Evolutionary conservation across 345 rosid species (phyloP).

Genomic region (Limnanthes douglasii): DNA sequence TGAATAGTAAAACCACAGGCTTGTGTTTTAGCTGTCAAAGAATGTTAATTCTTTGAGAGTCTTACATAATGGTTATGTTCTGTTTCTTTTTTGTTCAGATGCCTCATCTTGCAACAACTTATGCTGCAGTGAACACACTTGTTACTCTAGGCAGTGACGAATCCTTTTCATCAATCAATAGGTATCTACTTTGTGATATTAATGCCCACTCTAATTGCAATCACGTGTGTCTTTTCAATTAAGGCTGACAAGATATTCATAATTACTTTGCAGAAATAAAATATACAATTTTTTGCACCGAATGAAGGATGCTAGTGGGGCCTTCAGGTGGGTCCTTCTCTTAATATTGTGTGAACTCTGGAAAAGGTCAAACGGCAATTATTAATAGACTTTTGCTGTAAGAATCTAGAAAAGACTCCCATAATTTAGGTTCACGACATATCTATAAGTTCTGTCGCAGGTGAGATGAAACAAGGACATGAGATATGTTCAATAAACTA

Average conservation of each 20-base stretch:
- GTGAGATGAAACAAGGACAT: no score
- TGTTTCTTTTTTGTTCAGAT: slow-evolving; percentile 36
- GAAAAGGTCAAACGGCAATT: no score
- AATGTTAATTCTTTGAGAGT: no score
- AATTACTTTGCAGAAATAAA: slow-evolving; percentile 37
- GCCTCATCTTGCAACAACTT: slow-evolving; percentile 96
- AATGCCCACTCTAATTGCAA: background rate
- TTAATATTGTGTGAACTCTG: background rate
- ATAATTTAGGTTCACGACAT: no score
- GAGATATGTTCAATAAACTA: no score
- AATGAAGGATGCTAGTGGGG: slow-evolving; percentile 75
- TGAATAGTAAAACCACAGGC: no score
- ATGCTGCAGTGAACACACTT: slow-evolving; percentile 87
- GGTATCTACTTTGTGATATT: slow-evolving; percentile 20
- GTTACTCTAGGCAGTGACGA: slow-evolving; percentile 71
- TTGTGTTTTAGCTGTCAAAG: no score
- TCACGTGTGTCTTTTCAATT: slow-evolving; percentile 5
- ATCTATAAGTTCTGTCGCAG: no score
- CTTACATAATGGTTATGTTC: no score
- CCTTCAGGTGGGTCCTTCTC: slow-evolving; percentile 50
- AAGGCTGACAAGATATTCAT: slow-evolving; percentile 12
- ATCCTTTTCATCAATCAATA: slow-evolving; percentile 62
- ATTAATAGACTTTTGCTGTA: no score
- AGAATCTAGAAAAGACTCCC: no score
- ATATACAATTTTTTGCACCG: slow-evolving; percentile 35